A percentile compares a stretch with the other conserved stretches of the same genome.
phyloP scores from a whole-genome alignment of 2,329 filamentous ascomycete species.

The Xenoacremonium recifei region DNA sequence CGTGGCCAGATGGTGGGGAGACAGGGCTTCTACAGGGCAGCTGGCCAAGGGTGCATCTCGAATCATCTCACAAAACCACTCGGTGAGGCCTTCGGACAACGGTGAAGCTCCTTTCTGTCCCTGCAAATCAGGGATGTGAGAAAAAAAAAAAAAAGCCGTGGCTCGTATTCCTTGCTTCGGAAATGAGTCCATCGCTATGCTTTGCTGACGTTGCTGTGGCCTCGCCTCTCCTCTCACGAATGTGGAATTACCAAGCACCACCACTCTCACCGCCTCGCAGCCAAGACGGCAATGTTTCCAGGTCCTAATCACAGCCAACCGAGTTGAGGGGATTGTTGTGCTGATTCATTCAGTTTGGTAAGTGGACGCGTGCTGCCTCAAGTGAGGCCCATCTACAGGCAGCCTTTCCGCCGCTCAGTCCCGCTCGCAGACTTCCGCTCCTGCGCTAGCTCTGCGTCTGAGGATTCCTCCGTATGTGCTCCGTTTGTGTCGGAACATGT shows the following conservation, averaged over 20 bases:
- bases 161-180: too few relatives aligned
- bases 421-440: constrained; percentile 19
- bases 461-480: constrained; percentile 20
- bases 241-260: constrained; percentile 11
- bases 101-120: background rate
- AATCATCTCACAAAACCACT: too few relatives aligned
- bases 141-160: too few relatives aligned
- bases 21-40: too few relatives aligned
- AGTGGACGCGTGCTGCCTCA: constrained; percentile 10
- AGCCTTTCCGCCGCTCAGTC: constrained; percentile 12
- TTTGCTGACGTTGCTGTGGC: too few relatives aligned
- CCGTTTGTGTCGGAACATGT: constrained; percentile 13
- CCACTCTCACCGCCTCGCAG: constrained; percentile 18
- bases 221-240: constrained; percentile 13
- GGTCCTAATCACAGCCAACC: background rate
- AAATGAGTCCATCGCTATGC: background rate
- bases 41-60: too few relatives aligned
- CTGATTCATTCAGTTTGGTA: constrained; percentile 27
- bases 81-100: background rate
- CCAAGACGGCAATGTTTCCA: constrained; percentile 4
- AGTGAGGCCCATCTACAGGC: too few relatives aligned
- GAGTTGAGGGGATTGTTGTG: background rate
- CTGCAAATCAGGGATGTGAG: too few relatives aligned
- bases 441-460: constrained; percentile 19
- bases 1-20: too few relatives aligned